phyloP scores from a whole-genome alignment of 2,329 filamentous ascomycete genomes.

The Pseudocercospora fijiensis region DNA sequence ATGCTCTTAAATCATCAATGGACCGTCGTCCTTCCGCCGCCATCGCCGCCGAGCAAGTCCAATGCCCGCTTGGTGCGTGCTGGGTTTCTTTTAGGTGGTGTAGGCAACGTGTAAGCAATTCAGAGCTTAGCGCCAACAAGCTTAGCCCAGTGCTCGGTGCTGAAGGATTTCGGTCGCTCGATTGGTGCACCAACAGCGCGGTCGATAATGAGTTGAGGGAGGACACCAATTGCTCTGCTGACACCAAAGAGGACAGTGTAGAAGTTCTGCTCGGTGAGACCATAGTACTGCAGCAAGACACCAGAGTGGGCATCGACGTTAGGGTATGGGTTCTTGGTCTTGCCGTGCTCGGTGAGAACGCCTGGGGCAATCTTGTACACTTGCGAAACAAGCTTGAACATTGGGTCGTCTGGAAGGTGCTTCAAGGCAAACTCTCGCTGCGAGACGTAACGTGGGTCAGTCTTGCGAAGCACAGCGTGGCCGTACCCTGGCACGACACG shows the following conservation, averaged over 20 bases:
- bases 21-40: conserved; percentile 25
- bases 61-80: conserved; percentile 28
- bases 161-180: conserved; percentile 98
- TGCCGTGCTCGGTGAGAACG: conserved; percentile 98
- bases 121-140: conserved; percentile 88
- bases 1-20: conserved; percentile 9
- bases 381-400: conserved; percentile 99
- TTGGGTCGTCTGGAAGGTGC: conserved; percentile 93
- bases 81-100: conserved; percentile 13
- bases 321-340: conserved; percentile 99
- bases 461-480: conserved; percentile 99
- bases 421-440: conserved; percentile 95
- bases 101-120: conserved; percentile 38
- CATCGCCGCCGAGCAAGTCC: conserved; percentile 31
- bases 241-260: conserved; percentile 99
- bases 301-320: conserved; percentile 99
- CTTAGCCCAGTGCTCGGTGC: conserved; percentile 94
- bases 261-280: conserved; percentile 97
- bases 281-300: conserved; percentile 99
- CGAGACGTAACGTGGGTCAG: conserved; percentile 96
- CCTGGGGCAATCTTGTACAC: conserved; percentile 99
- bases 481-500: conserved; percentile 98
- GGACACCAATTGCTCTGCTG: conserved; percentile 93
- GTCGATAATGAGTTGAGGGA: conserved; percentile 99
- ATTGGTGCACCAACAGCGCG: conserved; percentile 95